These are phyloP conservation scores for Eremomyces bilateralis DNA, from an alignment of 495 filamentous ascomycete species.

Conservation along the genomic window DNA sequence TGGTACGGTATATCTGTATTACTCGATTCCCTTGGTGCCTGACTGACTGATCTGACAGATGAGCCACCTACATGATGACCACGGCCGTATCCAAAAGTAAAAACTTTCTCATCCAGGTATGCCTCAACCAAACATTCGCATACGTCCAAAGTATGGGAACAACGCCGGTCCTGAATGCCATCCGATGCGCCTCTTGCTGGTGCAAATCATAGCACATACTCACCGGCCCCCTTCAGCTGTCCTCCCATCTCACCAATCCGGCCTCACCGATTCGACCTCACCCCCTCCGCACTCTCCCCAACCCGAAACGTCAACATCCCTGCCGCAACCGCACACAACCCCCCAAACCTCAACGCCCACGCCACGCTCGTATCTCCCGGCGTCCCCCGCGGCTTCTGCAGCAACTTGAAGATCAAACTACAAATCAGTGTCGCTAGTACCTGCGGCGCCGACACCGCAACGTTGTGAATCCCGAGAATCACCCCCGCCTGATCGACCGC, in stretches of 20 bases:
- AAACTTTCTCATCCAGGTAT: not conserved
- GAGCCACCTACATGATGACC: too few species aligned
- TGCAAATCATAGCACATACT: not conserved
- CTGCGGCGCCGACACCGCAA: slow-evolving; percentile 71
- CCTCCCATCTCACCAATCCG: not conserved
- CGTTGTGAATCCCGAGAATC: slow-evolving; percentile 78
- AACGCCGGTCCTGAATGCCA: not conserved
- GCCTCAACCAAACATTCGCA: not conserved
- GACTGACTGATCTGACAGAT: too few species aligned
- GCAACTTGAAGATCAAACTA: slow-evolving; percentile 53
- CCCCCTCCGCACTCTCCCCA: slow-evolving; percentile 10
- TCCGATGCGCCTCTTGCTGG: not conserved
- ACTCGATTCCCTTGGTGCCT: too few species aligned
- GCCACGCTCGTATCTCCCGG: slow-evolving; percentile 71
- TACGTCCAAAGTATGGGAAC: not conserved
- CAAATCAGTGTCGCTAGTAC: slow-evolving; percentile 67
- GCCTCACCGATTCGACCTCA: not conserved
- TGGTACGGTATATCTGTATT: too few species aligned
- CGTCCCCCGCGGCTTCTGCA: slow-evolving; percentile 64
- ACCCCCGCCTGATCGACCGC: slow-evolving; percentile 61
- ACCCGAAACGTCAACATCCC: slow-evolving; percentile 28
- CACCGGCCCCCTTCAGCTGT: not conserved
- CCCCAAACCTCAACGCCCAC: slow-evolving; percentile 64
- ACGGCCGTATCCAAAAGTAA: too few species aligned
- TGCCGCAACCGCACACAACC: slow-evolving; percentile 52